Conservation (phyloP, 148 eudicot genomes). For the Polygonum aviculare region DNA sequence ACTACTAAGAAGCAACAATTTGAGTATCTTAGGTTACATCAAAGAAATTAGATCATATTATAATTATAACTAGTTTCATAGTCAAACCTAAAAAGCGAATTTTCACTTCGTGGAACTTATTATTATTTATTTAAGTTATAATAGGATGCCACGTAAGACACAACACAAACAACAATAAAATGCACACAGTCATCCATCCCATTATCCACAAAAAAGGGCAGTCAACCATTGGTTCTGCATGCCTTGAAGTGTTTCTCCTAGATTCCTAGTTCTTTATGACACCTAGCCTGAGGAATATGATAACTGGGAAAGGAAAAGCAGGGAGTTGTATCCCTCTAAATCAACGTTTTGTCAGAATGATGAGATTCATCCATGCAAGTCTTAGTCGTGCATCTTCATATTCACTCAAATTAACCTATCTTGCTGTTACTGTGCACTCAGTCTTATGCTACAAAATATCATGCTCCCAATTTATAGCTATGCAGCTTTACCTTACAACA, state of each 20-base stretch:
- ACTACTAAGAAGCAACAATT: neutral
- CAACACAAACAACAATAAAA: neutral
- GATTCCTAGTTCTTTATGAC: neutral
- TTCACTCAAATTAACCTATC: neutral
- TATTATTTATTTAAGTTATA: neutral
- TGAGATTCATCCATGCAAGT: neutral
- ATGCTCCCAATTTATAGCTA: neutral
- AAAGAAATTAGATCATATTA: neutral
- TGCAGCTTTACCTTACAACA: neutral
- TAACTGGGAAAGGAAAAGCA: neutral
- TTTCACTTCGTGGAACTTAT: neutral
- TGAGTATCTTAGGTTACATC: neutral
- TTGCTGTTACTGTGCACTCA: neutral
- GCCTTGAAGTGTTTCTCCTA: neutral
- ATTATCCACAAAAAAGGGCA: neutral
- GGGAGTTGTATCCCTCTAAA: neutral
- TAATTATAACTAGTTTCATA: neutral
- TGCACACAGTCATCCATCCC: neutral
- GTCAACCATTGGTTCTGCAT: neutral
- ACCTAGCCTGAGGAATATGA: neutral
- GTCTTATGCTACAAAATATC: neutral
- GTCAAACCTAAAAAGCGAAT: neutral
- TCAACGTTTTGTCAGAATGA: neutral
- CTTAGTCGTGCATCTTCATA: neutral
- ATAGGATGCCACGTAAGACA: neutral